Percentiles rank a stretch among this genome's conserved stretches.
Conservation (phyloP, 176 grass and related monocot genomes). For the Neostapfia colusana region DNA sequence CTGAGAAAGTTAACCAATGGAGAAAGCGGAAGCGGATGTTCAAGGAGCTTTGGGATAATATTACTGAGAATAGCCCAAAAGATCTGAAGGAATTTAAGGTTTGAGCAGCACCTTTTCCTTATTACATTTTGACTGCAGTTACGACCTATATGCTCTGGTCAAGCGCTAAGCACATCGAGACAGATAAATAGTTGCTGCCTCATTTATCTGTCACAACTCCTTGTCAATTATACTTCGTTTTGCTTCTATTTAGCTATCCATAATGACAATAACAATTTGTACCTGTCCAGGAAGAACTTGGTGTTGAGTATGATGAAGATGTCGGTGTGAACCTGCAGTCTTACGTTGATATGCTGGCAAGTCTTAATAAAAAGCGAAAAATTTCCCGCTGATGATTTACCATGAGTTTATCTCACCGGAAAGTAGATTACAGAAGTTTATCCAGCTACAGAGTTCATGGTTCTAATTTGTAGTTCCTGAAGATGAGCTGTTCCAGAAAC, state of each 20-base stretch:
- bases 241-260: background rate
- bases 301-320: constrained; percentile 97
- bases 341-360: constrained; percentile 57
- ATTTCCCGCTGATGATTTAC: constrained; percentile 39
- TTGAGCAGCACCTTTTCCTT: background rate
- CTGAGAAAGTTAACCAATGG: constrained; percentile 90
- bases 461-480: background rate
- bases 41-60: constrained; percentile 92
- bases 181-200: background rate
- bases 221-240: background rate
- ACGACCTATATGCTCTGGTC: background rate
- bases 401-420: constrained; percentile 10
- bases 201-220: background rate
- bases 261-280: constrained; percentile 6
- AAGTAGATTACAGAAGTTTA: constrained; percentile 24
- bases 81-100: constrained; percentile 98
- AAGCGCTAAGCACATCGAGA: background rate
- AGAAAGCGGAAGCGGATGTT: constrained; percentile 92
- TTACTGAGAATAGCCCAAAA: constrained; percentile 92
- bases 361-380: constrained; percentile 69
- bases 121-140: constrained; percentile 18
- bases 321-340: constrained; percentile 61
- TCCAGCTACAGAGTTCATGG: constrained; percentile 26
- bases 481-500: background rate
- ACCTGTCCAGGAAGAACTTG: constrained; percentile 84